These are phyloP conservation scores for Pichia sp. DNA, from an alignment of 1,139 yeast genomes.

Conservation along the genomic window DNA sequence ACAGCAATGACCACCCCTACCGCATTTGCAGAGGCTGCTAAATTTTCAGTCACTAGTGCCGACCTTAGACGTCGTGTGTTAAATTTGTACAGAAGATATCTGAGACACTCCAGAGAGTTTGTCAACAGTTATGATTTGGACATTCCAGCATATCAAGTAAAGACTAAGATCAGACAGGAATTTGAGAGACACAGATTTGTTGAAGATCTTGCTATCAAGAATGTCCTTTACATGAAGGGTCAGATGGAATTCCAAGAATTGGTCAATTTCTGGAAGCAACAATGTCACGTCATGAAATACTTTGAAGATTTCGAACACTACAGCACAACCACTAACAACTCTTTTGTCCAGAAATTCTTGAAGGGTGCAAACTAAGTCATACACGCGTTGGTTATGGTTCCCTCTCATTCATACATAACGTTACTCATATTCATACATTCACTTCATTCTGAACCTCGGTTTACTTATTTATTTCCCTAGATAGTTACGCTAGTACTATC, in stretches of 20 bases:
- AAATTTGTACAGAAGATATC: slow-evolving; percentile 65
- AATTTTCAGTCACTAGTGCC: slow-evolving; percentile 52
- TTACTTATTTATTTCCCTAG: slow-evolving; percentile 2
- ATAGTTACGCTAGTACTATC: not conserved
- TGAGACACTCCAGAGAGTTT: slow-evolving; percentile 45
- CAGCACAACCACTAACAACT: slow-evolving; percentile 41
- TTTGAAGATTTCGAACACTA: slow-evolving; percentile 61
- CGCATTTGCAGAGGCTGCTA: slow-evolving; percentile 79
- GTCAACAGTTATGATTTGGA: slow-evolving; percentile 72
- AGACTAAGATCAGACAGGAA: slow-evolving; percentile 83
- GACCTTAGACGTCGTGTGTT: slow-evolving; percentile 63
- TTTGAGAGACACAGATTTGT: slow-evolving; percentile 81
- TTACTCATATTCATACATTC: not conserved
- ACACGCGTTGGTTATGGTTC: no score
- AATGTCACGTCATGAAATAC: slow-evolving; percentile 76
- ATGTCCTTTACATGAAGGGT: slow-evolving; percentile 70
- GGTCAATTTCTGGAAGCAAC: slow-evolving; percentile 88
- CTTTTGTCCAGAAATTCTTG: slow-evolving; percentile 66
- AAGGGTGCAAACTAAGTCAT: slow-evolving; percentile 37
- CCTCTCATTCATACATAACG: no score
- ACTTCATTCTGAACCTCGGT: slow-evolving; percentile 1
- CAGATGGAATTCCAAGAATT: slow-evolving; percentile 90
- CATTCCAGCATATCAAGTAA: slow-evolving; percentile 73
- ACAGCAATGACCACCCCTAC: slow-evolving; percentile 35
- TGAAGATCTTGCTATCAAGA: slow-evolving; percentile 54